These are phyloP conservation scores for Colletotrichum falcatum DNA, from an alignment of 2,329 filamentous ascomycete species.

Conservation along the genomic window DNA sequence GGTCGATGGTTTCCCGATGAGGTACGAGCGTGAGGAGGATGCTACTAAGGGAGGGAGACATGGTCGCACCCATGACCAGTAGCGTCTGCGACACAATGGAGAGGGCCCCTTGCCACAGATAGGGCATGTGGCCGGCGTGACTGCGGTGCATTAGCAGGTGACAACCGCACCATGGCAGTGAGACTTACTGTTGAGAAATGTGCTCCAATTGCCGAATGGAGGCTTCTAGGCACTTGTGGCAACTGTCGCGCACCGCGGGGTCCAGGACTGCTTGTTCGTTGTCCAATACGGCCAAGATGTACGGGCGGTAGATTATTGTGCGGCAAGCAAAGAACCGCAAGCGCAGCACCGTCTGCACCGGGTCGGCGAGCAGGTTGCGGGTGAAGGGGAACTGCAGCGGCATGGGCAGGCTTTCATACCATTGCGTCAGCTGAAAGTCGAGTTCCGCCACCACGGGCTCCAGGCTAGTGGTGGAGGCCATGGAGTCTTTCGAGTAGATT, in stretches of 20 bases:
- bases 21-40: slow-evolving; percentile 71
- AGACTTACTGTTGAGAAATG: slow-evolving; percentile 78
- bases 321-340: slow-evolving; percentile 87
- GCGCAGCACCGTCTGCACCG: slow-evolving; percentile 82
- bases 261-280: slow-evolving; percentile 80
- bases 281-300: slow-evolving; percentile 82
- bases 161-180: not conserved
- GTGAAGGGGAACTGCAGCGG: slow-evolving; percentile 83
- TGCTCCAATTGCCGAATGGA: slow-evolving; percentile 84
- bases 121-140: slow-evolving; percentile 86
- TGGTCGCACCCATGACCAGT: slow-evolving; percentile 85
- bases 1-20: slow-evolving; percentile 73
- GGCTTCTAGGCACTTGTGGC: slow-evolving; percentile 84
- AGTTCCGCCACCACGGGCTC: slow-evolving; percentile 84
- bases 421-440: slow-evolving; percentile 85
- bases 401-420: slow-evolving; percentile 82
- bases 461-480: slow-evolving; percentile 77
- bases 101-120: slow-evolving; percentile 86
- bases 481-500: slow-evolving; percentile 80
- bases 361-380: slow-evolving; percentile 74
- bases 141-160: slow-evolving; percentile 56
- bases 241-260: slow-evolving; percentile 79
- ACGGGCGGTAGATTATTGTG: slow-evolving; percentile 87
- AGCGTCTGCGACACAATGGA: slow-evolving; percentile 86
- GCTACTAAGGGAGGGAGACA: slow-evolving; percentile 78